Percentiles rank a stretch among this genome's conserved stretches.
phyloP scores from a whole-genome alignment of 2,329 filamentous ascomycete genomes.

The Colletotrichum plurivorum region DNA sequence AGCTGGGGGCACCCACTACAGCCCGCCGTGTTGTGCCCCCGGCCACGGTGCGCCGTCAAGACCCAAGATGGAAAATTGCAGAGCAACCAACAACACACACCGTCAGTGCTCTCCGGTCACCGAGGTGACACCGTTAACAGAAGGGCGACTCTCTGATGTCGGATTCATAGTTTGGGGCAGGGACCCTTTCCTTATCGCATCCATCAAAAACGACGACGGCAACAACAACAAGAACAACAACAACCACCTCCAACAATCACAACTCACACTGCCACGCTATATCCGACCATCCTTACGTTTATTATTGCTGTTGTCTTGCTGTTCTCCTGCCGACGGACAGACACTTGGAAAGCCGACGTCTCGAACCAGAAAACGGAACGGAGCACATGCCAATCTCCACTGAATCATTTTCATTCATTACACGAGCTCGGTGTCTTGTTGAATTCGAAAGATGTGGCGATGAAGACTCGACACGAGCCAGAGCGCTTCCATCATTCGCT shows the following conservation, averaged over 20 bases:
- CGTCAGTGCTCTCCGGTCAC: constrained; percentile 35
- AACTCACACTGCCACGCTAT: background rate
- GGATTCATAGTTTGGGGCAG: constrained; percentile 25
- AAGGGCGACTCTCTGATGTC: constrained; percentile 36
- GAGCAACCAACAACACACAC: background rate
- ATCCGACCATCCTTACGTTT: background rate
- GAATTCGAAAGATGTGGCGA: constrained; percentile 17
- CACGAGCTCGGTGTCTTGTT: constrained; percentile 4
- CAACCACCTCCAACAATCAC: no score
- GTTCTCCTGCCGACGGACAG: background rate
- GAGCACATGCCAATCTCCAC: constrained; percentile 9
- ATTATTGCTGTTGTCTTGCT: constrained; percentile 11
- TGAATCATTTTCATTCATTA: background rate
- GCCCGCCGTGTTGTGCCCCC: no score
- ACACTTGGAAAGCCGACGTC: constrained; percentile 10
- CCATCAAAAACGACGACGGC: constrained; percentile 2
- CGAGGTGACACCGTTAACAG: constrained; percentile 35
- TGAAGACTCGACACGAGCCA: background rate
- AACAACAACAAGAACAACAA: no score
- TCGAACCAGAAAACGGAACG: constrained; percentile 9
- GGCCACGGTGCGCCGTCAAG: constrained; percentile 17
- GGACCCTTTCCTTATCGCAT: constrained; percentile 12
- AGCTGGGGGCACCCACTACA: background rate
- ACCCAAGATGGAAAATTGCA: no score
- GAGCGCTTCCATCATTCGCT: constrained; percentile 17